A percentile compares a stretch with the other conserved stretches of the same genome.
Evolutionary conservation across 495 filamentous ascomycete species (phyloP).

Genomic region (Daldinia concentrica): DNA sequence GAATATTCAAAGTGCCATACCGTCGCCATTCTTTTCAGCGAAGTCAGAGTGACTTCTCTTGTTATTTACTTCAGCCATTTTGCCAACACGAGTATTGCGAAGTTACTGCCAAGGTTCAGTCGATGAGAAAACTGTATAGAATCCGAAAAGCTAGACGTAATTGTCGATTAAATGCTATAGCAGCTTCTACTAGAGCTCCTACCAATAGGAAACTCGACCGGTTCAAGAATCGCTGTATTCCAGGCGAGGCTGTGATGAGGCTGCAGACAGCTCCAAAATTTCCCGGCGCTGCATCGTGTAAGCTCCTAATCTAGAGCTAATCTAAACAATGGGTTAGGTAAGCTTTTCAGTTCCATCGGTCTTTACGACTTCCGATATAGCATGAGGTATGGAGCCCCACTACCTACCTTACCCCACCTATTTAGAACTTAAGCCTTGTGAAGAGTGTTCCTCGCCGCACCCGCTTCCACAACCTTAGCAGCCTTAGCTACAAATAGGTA

Average conservation of each 20-base stretch:
- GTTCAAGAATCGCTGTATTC: neutral
- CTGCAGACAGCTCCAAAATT: neutral
- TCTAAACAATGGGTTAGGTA: constrained; percentile 1
- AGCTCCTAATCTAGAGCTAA: neutral
- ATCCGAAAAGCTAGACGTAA: neutral
- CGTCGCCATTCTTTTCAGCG: constrained; percentile 24
- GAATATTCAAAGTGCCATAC: constrained; percentile 1
- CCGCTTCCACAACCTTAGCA: neutral
- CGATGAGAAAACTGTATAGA: neutral
- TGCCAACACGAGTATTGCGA: neutral
- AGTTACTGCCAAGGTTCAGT: neutral
- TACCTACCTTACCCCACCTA: neutral
- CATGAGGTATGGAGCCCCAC: neutral
- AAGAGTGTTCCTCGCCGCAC: neutral
- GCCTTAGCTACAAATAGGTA: neutral
- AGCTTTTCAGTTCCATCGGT: neutral
- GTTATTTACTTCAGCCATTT: constrained; percentile 29
- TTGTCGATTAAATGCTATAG: neutral
- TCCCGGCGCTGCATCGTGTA: neutral
- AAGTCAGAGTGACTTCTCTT: constrained; percentile 41
- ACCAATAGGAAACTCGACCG: neutral
- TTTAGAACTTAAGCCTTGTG: neutral
- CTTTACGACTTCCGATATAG: neutral
- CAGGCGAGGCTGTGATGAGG: neutral
- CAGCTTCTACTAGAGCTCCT: neutral